A percentile compares a stretch with the other conserved stretches of the same genome.
These are phyloP conservation scores for Xylaria polymorpha DNA, from an alignment of 2,329 filamentous ascomycete species.

Conservation along the genomic window DNA sequence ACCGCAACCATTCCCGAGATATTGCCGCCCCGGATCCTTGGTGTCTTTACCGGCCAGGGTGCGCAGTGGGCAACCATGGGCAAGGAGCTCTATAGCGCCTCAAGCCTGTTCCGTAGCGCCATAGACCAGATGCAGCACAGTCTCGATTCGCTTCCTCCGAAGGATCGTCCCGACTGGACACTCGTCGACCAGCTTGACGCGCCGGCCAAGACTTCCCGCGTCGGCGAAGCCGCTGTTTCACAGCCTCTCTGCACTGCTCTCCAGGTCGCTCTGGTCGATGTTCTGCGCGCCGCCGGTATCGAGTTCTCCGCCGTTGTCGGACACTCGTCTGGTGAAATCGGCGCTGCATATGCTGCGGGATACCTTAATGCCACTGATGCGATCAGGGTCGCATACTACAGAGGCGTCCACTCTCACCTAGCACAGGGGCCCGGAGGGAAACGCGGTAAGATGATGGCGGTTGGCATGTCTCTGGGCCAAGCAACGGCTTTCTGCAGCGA, in stretches of 20 bases:
- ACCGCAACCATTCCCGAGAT: background rate
- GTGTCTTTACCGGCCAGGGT: conserved; percentile 47
- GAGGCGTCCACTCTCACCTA: background rate
- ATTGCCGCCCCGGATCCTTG: conserved; percentile 33
- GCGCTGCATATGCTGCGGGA: conserved; percentile 60
- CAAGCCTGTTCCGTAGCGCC: background rate
- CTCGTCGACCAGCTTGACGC: conserved; percentile 37
- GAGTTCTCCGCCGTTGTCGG: conserved; percentile 38
- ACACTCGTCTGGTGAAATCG: conserved; percentile 56
- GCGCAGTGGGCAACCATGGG: conserved; percentile 43
- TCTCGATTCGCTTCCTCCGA: conserved; percentile 29
- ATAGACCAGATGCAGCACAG: background rate
- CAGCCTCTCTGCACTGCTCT: conserved; percentile 47
- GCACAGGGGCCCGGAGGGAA: background rate
- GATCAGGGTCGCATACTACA: conserved; percentile 48
- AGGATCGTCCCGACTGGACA: conserved; percentile 32
- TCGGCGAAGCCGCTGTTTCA: conserved; percentile 43
- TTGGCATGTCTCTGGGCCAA: background rate
- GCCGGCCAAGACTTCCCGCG: background rate
- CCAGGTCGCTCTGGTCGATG: conserved; percentile 38
- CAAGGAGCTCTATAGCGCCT: background rate
- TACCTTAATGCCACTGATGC: conserved; percentile 55
- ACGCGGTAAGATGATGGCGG: conserved; percentile 17
- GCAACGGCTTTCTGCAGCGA: background rate
- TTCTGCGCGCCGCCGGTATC: conserved; percentile 28